Evolutionary conservation across 192 early-diverging fungal species (phyloP), one percentile per base, ranked within the genome.

Genomic region (Spizellomyces punctatus): DNA sequence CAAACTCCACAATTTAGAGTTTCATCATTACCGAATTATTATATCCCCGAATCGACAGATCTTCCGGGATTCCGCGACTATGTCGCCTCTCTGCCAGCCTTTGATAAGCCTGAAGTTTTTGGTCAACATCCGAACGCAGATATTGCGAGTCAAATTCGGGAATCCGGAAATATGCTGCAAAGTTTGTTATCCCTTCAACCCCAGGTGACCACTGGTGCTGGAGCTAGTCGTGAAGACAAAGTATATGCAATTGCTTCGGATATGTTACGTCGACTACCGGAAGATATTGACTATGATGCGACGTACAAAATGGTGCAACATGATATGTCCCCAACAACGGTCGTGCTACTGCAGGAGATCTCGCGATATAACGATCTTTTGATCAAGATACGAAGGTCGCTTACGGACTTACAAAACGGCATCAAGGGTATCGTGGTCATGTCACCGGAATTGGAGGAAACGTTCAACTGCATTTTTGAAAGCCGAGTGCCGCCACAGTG

Each of bases 71-170:
- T 81, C 22, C 50, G 79, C 6, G 87, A 88, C n/a, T 88, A 88
- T 55, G 80, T 88, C 17, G 69, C 74, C 45, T 58, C 79, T 22
- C 74, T 88, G 19, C 87, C 87, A 27, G 63, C 47, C 2, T 79
- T 79, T 54, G 87, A 88, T 71, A 86, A 86, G 67, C 87, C 87
- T 9, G 87, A 88, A 68, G 81, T 88, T 0, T 88, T 88, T 86
- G 87, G 87, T 1, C 86, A 88, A 76, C 87, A 88, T 74, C 79
- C 86, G 27, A 88, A 88, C 70, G 87, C 87, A 6, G 87, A 88
- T 70, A 88, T 88, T 59, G 82, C 85, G 5, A 80, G 76, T 61
- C 87, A 88, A 70, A 88, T 88, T 62, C 46, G 73, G 69, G 86
- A 88, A 66, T 86, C 86, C 6, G 75, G 54, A 48, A 79, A 72